Evolutionary conservation across 169 alveolate species (phyloP), one percentile per base, ranked within the genome.

Genomic region (Plasmodium gaboni): DNA sequence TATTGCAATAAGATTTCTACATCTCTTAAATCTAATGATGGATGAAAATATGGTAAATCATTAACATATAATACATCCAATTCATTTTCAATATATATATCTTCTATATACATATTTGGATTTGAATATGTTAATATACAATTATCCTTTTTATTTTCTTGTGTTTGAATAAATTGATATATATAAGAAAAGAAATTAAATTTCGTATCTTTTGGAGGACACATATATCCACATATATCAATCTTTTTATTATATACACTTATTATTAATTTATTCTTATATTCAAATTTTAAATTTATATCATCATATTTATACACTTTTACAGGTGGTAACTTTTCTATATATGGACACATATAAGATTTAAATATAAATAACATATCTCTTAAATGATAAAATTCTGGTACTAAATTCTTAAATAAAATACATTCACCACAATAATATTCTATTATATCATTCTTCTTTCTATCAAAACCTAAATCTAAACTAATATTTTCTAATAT

Each of bases 1-100:
- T 95, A 95, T 90, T 95, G 97, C 13, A 95, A 68, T 19, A 95
- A 69, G 12, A 95, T 91, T 76, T 95, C 97, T 2, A 94, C 88
- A 80, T 95, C 97, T 22, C 96, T 87, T 26, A 92, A 89, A 9
- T 92, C 94, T 73, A 95, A 78, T 51, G 92, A 88, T 26, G 92
- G 94, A 57, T 95, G 94, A 64, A 88, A 94, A 19, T 53, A 83
- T 17, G 97, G 97, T 51, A 95, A 78, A 60, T 71, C 88, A 73
- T 74, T 83, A 15, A 95, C 91, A 86, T 95, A 94, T 22, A 95
- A 88, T 69, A 95, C 95, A 65, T 95, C 97, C 19, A 93, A 88
- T 73, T 95, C 97, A 46, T 95, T 94, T 42, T 88, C 95, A 17
- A 86, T 86, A 50, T 60, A 86, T 8, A 87, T 86, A 67, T 73